Evolutionary conservation across 208 protist genomes (phyloP), one percentile per base, ranked within the genome.

Genomic region (Leishmania tropica): DNA sequence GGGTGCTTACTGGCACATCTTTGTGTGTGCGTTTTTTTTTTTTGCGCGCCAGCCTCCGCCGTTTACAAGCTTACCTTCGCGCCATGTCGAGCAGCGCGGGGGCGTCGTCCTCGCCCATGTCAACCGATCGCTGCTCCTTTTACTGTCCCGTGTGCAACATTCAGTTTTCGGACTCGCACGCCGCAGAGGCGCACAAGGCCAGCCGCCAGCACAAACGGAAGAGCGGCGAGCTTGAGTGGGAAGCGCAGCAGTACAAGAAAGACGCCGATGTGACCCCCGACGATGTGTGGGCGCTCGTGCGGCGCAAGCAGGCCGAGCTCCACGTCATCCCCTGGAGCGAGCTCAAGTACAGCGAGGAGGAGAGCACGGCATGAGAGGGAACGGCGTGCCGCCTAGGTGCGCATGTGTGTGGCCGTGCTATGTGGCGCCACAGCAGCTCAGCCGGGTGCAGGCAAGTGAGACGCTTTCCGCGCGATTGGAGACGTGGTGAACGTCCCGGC

Each of bases 241-340:
- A 96, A 74, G 76, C 79, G 70, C 83, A 76, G 74, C 75, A 84
- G 58, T 96, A 95, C 73, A 94, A 94, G 60, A 88, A 90, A 56
- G 92, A 95, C 73, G 85, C 77, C 7, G 88, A 92, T 21, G 90
- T 96, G 42, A 95, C 94, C 0, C 84, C 83, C 1, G 87, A 88
- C 10, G 94, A 97, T 83, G 90, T 97, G n/a, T 86, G 88, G 85
- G 86, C 81, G 15, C 81, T 97, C 40, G 90, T 97, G 74, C 83
- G 85, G 42, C 89, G 92, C 78, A 92, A 93, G 77, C 86, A 87
- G 17, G 72, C 79, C 31, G 90, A 95, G 76, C 85, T 92, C 8
- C 88, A 86, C 28, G 62, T 93, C 35, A 48, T 82, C 28, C 75
- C 92, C 47, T 94, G 89, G 92, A 81, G 79, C 62, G 84, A 89